Conservation (phyloP, 2,329 filamentous ascomycete species). For the Diplodia scrobiculata region DNA sequence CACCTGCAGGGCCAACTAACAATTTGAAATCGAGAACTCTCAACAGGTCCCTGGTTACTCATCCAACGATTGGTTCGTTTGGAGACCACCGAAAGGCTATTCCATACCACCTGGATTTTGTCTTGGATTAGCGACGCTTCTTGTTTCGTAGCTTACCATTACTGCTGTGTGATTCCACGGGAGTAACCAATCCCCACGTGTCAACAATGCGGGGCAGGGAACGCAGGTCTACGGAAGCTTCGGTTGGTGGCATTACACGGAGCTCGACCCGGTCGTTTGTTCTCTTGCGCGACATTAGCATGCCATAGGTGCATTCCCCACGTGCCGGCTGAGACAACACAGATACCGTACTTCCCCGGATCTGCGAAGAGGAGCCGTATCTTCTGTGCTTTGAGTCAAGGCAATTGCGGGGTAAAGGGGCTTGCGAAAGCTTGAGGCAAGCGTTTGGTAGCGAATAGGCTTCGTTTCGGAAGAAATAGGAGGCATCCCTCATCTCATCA, state of each 20-base stretch:
- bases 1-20: too few species aligned
- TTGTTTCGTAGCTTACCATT: not conserved
- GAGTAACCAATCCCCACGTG: constrained; percentile 6
- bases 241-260: not conserved
- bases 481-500: not conserved
- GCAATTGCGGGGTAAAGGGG: constrained; percentile 3
- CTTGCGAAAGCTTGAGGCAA: not conserved
- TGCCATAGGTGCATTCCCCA: not conserved
- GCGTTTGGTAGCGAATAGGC: constrained; percentile 13
- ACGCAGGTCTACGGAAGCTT: not conserved
- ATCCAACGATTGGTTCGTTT: too few species aligned
- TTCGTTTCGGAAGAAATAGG: constrained; percentile 15
- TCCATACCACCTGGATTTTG: too few species aligned
- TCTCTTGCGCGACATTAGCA: not conserved
- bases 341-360: not conserved
- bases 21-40: too few species aligned
- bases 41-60: too few species aligned
- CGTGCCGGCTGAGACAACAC: not conserved
- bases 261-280: not conserved
- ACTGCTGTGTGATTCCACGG: not conserved
- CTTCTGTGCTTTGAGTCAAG: not conserved
- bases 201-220: not conserved
- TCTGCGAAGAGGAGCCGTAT: not conserved
- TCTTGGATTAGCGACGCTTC: not conserved
- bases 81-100: too few species aligned